phyloP scores from a whole-genome alignment of 176 grass and related monocot species.

The Luzula sylvatica region DNA sequence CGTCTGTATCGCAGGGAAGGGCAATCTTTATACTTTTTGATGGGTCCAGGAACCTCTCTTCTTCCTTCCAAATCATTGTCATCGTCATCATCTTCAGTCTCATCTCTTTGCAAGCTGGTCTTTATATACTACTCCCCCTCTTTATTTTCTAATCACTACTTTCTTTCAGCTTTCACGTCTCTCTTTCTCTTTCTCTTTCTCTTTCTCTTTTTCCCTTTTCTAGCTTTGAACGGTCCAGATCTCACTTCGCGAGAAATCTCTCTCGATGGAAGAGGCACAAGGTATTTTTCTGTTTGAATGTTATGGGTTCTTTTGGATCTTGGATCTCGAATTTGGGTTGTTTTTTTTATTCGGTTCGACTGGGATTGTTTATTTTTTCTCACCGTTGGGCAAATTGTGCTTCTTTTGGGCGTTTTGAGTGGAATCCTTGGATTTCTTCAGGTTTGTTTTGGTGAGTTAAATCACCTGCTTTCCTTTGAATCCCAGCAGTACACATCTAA shows the following conservation, averaged over 20 bases:
- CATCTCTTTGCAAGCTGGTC: neutral
- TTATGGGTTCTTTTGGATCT: neutral
- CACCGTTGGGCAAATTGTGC: neutral
- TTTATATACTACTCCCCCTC: conserved; percentile 9
- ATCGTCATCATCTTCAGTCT: neutral
- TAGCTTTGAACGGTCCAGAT: neutral
- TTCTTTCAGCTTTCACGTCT: neutral
- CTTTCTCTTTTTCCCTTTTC: neutral
- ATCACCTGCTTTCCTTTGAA: no score
- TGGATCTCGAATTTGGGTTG: neutral
- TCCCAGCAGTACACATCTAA: no score
- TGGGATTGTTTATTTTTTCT: neutral
- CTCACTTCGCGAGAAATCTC: neutral
- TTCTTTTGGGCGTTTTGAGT: neutral
- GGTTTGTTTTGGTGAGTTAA: no score
- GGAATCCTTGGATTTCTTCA: no score
- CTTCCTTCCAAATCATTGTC: neutral
- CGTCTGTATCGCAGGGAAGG: no score
- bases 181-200: conserved; percentile 14
- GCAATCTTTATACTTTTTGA: no score
- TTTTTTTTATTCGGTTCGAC: neutral
- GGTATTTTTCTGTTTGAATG: conserved; percentile 23
- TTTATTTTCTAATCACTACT: conserved; percentile 4
- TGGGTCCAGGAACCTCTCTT: conserved; percentile 6
- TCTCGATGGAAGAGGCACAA: conserved; percentile 62